Percentiles rank a stretch among this genome's conserved stretches.
Conservation (phyloP, 139 green algal species). For the Deuterostichococcus epilithicus region DNA sequence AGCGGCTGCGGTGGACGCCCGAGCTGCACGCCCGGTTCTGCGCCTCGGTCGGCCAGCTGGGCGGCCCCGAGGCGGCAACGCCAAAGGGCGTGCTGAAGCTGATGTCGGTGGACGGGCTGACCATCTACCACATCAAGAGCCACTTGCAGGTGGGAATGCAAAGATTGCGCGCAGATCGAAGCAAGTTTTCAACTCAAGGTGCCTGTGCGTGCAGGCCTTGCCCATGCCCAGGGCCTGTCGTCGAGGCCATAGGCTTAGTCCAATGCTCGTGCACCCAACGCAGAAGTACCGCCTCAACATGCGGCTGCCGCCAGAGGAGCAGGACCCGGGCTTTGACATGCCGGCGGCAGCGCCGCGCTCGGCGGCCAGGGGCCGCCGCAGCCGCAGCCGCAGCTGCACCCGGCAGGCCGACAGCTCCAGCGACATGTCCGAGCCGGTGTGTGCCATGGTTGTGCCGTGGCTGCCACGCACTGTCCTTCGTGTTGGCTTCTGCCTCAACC, state of each 20-base stretch:
- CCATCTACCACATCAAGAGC: conserved; percentile 87
- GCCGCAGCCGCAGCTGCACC: neutral
- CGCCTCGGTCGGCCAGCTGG: conserved; percentile 50
- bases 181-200: too few species aligned
- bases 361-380: neutral
- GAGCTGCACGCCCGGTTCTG: conserved; percentile 68
- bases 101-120: conserved; percentile 50
- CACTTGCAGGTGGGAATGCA: too few species aligned
- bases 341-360: neutral
- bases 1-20: conserved; percentile 61
- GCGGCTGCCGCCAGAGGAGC: conserved; percentile 49
- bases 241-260: too few species aligned
- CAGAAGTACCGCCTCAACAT: conserved; percentile 91
- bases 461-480: too few species aligned
- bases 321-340: conserved; percentile 4
- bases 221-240: too few species aligned
- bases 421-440: neutral
- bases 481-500: too few species aligned
- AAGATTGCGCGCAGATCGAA: too few species aligned
- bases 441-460: neutral
- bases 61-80: conserved; percentile 36
- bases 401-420: neutral
- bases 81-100: conserved; percentile 47
- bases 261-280: conserved; percentile 40
- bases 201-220: too few species aligned